Evolutionary conservation across 352 stramenopile species (phyloP), one percentile per base, ranked within the genome.

Genomic region (Pilasporangium apinafurcum): DNA sequence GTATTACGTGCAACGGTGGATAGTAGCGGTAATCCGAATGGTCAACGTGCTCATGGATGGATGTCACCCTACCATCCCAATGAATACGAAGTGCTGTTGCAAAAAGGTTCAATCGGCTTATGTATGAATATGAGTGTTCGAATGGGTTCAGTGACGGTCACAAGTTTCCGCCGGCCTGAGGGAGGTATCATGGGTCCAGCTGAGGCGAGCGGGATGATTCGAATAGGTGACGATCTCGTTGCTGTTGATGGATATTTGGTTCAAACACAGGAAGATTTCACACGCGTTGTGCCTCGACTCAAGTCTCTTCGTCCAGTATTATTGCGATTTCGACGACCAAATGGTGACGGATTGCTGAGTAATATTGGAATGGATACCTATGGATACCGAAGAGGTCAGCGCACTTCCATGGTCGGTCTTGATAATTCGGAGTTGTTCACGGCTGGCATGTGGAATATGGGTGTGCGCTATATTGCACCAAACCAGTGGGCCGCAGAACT

Each of bases 121-220:
- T 94, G 83, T 51, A 94, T 94, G 83, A 94, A 94, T 56, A 94
- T 94, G 83, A 92, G 80, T 46, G 77, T 94, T 44, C 74, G 82
- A 10, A 56, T 78, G 44, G 79, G 80, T 8, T 87, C 76, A 7
- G 79, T 94, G 31, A 82, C 68, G 0, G 80, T 94, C 21, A 89
- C 81, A 21, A 88, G 82, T 31, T 94, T 94, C 44, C 75, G 82
- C 5, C 78, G 81, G 4, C 82, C 82, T 3, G 73, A 86, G n/a
- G 53, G 64, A 10, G 61, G 62, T 17, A 66, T 92, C 47, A 79
- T 94, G 24, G 82, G 82, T 22, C 82, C 82, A 14, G 82, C 79
- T 6, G 82, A 94, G 59, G 79, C 79, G 9, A 86, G 79, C 27
- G 79, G 79, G 6, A 76, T 90, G 61, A 90, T 94, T 47, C 52